Base-by-base conservation (phyloP, 805 yeast genomes). In the Ogataea polymorpha region DNA sequence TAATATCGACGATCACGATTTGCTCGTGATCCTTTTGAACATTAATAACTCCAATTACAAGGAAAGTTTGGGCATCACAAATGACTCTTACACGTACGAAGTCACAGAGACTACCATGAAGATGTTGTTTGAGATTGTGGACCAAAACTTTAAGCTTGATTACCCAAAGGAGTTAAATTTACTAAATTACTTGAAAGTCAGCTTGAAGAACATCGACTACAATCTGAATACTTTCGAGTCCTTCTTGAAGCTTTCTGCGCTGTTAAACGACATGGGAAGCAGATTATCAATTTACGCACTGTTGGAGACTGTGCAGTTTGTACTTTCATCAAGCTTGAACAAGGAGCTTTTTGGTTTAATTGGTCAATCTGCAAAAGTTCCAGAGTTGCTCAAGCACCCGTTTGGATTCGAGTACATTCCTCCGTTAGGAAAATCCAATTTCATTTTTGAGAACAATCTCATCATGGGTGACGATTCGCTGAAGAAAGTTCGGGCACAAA, bases 241-340 rank as follows among this genome's bases (percentile, higher is more conserved):
- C 15, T 54, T 56, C 25, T 17, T 59, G 29, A 28, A 42, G 4
- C 29, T 60, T 4, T 50, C 55, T 27, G 32, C 48, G 13, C 31
- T 53, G 23, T 34, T 60, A 23, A 46, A 45, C 36, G 61, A 60
- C 41, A 30, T 66, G 49, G 71, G 69, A 17, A 50, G 66, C 41
- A 41, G 71, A 3, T 51, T 70, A 17, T 42, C 59, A 5, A 38
- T 63, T 0, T 65, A 69, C 49, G 69, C 69, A 11, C 55, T 62
- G 16, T 33, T 61, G 28, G 63, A 58, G 42, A 48, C 48, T 8
- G 32, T 54, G 7, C 61, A 59, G 44, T 53, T 48, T 20, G 36
- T 62, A 6, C 28, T 62, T 3, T 43, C 55, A 3, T 15, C 40
- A 2, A 36, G 42, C n/a, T 39, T 56, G 17, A 53, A 58, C 33